Evolutionary conservation across 2,329 filamentous ascomycete genomes (phyloP), one percentile per base, ranked within the genome.

Genomic region (Neonectria neomacrospora): DNA sequence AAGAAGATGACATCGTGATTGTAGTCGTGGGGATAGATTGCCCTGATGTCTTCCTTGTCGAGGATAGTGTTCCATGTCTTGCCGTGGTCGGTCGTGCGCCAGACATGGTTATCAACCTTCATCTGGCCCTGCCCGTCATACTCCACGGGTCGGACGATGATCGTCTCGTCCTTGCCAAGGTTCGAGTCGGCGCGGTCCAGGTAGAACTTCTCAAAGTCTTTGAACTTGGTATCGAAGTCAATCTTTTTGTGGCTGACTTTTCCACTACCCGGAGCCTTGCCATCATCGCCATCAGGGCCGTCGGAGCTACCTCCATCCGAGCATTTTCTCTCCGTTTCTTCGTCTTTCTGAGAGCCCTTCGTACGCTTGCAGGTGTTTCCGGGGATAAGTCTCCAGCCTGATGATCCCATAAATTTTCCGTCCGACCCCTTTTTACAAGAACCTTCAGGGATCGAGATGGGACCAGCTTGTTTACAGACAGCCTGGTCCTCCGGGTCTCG

Each of bases 371-470:
- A 95, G 23, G 86, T 86, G 76, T 95, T 91, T 26, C 92, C 92
- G 0, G 96, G 95, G 64, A 99, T 98, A 70, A 95, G 85, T 63
- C 95, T 90, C 87, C 93, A 99, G 26, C 96, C 96, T 30, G 94
- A 97, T 3, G 91, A 91, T 12, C 93, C 96, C 78, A 86, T 89
- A 79, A 94, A 99, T 2, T 83, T 93, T 62, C 91, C 90, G 9
- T 90, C 86, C 3, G 86, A 82, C 37, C 81, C 82, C 2, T 81
- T 77, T 74, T 91, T 88, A 78, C 96, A 99, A 28, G 87, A 85
- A 8, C 88, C 92, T 50, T 91, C 85, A 0, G 94, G 94, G 2
- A 88, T 81, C 2, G 83, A 76, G 45, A 97, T 77, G 3, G 86
- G 81, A 0, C 87, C 89, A 26, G 84, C 86, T 8, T 86, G 85